Evolutionary conservation across 345 rosid species (phyloP).

Genomic region (Iberis pinnata): DNA sequence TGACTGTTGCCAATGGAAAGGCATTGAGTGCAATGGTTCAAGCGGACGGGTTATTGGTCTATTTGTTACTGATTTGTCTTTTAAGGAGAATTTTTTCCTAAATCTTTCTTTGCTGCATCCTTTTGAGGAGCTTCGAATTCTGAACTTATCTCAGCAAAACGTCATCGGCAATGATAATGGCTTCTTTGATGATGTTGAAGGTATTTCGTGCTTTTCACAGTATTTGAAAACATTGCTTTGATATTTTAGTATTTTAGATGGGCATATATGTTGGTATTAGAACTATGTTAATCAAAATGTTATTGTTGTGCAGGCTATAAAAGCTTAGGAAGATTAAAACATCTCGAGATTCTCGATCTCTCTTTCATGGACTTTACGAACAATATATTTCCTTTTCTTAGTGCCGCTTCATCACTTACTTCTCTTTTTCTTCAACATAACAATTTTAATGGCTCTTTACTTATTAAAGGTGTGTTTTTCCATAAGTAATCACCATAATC

Average conservation of each 20-base stretch:
- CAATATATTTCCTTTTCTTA: constrained; percentile 6
- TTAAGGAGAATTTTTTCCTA: not conserved
- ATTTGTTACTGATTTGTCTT: not conserved
- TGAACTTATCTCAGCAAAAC: not conserved
- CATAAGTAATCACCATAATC: too few species aligned
- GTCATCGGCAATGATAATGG: not conserved
- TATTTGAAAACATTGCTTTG: too few species aligned
- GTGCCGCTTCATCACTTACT: constrained; percentile 12
- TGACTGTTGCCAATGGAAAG: constrained; percentile 9
- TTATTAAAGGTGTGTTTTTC: not conserved
- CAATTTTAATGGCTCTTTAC: not conserved
- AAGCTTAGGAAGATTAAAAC: constrained; percentile 4
- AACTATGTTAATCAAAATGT: too few species aligned
- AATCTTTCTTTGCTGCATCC: constrained; percentile 17
- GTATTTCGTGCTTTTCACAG: too few species aligned
- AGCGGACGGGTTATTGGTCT: not conserved
- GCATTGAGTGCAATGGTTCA: not conserved
- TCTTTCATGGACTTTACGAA: not conserved
- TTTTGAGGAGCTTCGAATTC: constrained; percentile 12
- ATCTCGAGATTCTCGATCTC: constrained; percentile 12
- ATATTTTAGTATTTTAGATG: too few species aligned
- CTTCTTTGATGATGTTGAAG: not conserved
- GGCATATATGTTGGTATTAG: too few species aligned
- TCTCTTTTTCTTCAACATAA: not conserved
- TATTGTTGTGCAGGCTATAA: not conserved